Conservation (phyloP, 768 basidiomycete species). For the Tricholoma sp. region DNA sequence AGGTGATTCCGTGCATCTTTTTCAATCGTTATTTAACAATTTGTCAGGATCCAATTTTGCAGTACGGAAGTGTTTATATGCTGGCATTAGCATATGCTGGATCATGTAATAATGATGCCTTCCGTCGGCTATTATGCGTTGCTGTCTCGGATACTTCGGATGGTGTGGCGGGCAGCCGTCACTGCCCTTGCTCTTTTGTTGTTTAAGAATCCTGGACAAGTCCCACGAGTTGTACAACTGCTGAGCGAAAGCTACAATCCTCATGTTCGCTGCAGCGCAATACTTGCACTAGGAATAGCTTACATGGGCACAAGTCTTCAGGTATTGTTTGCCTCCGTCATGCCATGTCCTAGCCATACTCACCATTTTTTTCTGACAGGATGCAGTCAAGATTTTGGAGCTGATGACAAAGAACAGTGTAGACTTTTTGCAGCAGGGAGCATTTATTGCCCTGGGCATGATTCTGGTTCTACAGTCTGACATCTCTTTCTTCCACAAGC, state of each 20-base stretch:
- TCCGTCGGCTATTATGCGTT: conserved; percentile 87
- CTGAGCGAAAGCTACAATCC: conserved; percentile 98
- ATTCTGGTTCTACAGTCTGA: conserved; percentile 96
- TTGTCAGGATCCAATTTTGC: conserved; percentile 86
- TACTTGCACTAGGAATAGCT: conserved; percentile 92
- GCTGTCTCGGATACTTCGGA: conserved; percentile 98
- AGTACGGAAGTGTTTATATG: conserved; percentile 97
- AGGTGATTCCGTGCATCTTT: conserved; percentile 42
- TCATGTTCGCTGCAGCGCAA: conserved; percentile 95
- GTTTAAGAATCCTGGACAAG: conserved; percentile 95
- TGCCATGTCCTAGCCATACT: neutral
- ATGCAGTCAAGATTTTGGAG: conserved; percentile 93
- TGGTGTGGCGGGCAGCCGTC: conserved; percentile 96
- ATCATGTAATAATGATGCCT: conserved; percentile 90
- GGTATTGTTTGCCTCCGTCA: conserved; percentile 34
- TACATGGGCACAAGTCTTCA: conserved; percentile 96
- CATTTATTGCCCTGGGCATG: conserved; percentile 94
- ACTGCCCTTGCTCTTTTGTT: conserved; percentile 93
- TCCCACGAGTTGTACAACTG: conserved; percentile 94
- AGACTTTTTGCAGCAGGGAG: conserved; percentile 98
- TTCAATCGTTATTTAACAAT: neutral
- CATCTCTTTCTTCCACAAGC: conserved; percentile 75
- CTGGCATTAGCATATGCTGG: conserved; percentile 95
- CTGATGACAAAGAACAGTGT: conserved; percentile 98
- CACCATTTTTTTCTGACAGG: conserved; percentile 37